These are phyloP conservation scores for Aspergillus sergii DNA, from an alignment of 2,329 filamentous ascomycete genomes.

Conservation along the genomic window DNA sequence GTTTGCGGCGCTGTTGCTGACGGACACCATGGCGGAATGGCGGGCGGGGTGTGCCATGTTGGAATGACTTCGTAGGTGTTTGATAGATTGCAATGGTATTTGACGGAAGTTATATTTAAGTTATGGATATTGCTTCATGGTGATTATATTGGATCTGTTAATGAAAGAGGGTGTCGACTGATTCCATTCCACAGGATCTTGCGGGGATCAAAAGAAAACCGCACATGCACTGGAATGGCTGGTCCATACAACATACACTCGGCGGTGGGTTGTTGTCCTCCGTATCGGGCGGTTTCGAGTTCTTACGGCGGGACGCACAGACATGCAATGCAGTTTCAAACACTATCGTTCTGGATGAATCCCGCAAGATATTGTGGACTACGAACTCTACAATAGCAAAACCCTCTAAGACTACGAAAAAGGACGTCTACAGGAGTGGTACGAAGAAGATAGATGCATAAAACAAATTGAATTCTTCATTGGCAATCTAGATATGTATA, in stretches of 20 bases:
- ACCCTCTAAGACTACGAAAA: background rate
- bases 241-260: background rate
- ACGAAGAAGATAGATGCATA: background rate
- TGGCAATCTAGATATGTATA: background rate
- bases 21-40: conserved; percentile 36
- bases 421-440: background rate
- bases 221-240: background rate
- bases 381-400: background rate
- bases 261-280: background rate
- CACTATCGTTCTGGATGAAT: background rate
- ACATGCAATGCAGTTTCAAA: conserved; percentile 12
- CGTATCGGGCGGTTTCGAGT: background rate
- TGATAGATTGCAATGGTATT: background rate
- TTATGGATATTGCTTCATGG: conserved; percentile 6
- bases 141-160: background rate
- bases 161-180: background rate
- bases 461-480: background rate
- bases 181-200: background rate
- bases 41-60: conserved; percentile 35
- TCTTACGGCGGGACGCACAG: conserved; percentile 16
- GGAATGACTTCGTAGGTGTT: conserved; percentile 4
- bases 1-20: conserved; percentile 31
- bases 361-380: background rate
- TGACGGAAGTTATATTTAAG: background rate
- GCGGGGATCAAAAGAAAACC: background rate